Conservation (phyloP, 306 rosid genomes). For the Vicia faba region DNA sequence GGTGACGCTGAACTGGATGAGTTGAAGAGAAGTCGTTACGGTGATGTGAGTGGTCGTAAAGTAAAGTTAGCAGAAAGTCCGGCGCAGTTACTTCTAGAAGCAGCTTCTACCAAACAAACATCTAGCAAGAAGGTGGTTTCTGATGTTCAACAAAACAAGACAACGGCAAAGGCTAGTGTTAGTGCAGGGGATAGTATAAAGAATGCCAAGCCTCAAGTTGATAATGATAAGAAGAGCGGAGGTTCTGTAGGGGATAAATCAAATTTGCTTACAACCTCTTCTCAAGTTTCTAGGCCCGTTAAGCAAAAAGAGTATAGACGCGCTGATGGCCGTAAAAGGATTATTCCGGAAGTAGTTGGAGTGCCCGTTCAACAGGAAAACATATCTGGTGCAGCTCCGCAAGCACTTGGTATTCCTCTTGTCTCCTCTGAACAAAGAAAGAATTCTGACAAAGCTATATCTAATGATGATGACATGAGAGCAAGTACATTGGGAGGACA, state of each 20-base stretch:
- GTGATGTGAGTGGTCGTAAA: slow-evolving; percentile 85
- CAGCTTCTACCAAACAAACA: slow-evolving; percentile 74
- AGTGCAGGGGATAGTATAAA: slow-evolving; percentile 51
- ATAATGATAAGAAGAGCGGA: slow-evolving; percentile 59
- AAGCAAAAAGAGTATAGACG: slow-evolving; percentile 98
- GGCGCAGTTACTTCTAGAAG: slow-evolving; percentile 94
- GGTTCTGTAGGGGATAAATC: slow-evolving; percentile 56
- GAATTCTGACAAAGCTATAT: slow-evolving; percentile 53
- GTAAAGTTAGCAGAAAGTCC: slow-evolving; percentile 93
- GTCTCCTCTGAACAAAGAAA: slow-evolving; percentile 55
- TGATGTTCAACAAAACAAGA: slow-evolving; percentile 62
- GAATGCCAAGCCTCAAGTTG: slow-evolving; percentile 61
- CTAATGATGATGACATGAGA: slow-evolving; percentile 52
- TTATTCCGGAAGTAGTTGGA: slow-evolving; percentile 98
- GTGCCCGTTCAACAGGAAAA: slow-evolving; percentile 74
- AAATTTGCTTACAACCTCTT: slow-evolving; percentile 60
- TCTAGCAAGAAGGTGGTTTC: slow-evolving; percentile 66
- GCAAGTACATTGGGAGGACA: slow-evolving; percentile 61
- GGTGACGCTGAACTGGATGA: slow-evolving; percentile 84
- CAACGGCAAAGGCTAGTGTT: slow-evolving; percentile 51
- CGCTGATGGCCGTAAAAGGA: slow-evolving; percentile 95
- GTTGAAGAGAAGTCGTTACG: slow-evolving; percentile 86
- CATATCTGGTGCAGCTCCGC: slow-evolving; percentile 61
- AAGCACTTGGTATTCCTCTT: slow-evolving; percentile 65
- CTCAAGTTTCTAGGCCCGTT: slow-evolving; percentile 76